Percentiles rank a stretch among this genome's conserved stretches.
These are phyloP conservation scores for Zoysia matrella DNA, from an alignment of 202 grass and related monocot genomes.

Conservation along the genomic window DNA sequence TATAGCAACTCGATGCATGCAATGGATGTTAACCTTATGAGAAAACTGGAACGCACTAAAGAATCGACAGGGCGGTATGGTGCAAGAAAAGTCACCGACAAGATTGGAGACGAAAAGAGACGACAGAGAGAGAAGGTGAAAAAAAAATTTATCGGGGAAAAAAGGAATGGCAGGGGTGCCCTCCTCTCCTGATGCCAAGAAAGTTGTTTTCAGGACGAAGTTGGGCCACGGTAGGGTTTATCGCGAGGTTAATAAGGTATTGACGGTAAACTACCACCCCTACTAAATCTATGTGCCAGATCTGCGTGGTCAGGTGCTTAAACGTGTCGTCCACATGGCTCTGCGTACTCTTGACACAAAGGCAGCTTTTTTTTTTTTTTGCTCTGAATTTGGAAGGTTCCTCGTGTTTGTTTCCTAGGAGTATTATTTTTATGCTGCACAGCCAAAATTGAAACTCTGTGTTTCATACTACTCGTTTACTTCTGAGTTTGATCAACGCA, in stretches of 20 bases:
- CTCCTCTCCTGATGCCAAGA: conserved; percentile 70
- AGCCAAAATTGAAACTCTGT: too few relatives aligned
- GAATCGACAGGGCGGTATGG: conserved; percentile 31
- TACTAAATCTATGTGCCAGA: too few relatives aligned
- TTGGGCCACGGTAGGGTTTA: conserved; percentile 53
- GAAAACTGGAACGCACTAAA: conserved; percentile 50
- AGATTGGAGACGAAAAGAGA: conserved; percentile 92
- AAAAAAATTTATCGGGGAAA: conserved; percentile 56
- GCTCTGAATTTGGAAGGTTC: conserved; percentile 46
- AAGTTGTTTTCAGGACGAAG: conserved; percentile 72
- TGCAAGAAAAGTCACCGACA: conserved; percentile 78
- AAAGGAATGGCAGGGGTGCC: conserved; percentile 74
- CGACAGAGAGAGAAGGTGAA: background rate
- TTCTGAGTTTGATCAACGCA: too few relatives aligned
- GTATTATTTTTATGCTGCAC: too few relatives aligned
- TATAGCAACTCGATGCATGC: conserved; percentile 33
- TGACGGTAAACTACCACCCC: conserved; percentile 63
- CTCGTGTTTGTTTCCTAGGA: conserved; percentile 58
- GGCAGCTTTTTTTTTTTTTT: too few relatives aligned
- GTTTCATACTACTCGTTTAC: too few relatives aligned
- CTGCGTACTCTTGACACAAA: conserved; percentile 39
- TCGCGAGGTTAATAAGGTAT: conserved; percentile 65
- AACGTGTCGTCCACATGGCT: conserved; percentile 36
- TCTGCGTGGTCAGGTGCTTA: conserved; percentile 37
- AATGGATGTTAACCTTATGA: conserved; percentile 73